phyloP scores from a whole-genome alignment of 148 eudicot species.

The Selenicereus undatus region DNA sequence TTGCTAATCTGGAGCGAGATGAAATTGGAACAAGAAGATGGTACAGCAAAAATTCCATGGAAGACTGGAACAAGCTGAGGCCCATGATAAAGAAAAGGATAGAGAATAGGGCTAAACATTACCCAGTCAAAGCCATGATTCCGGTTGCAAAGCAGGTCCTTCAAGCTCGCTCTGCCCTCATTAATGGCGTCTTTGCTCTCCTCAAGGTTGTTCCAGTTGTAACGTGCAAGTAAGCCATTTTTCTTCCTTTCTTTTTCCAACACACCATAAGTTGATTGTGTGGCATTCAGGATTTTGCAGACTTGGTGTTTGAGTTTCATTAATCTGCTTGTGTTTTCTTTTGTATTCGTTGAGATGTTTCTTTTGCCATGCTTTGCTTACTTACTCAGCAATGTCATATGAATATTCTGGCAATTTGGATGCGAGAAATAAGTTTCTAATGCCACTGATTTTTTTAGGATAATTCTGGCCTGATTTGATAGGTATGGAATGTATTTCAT shows the following conservation, averaged over 20 bases:
- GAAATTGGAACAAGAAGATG: constrained; percentile 19
- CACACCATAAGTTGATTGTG: neutral
- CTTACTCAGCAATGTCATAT: too few species aligned
- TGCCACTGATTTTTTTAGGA: too few species aligned
- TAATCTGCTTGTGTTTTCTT: neutral
- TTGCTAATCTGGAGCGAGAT: neutral
- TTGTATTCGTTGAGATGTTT: neutral
- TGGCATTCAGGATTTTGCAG: too few species aligned
- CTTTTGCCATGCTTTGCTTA: neutral
- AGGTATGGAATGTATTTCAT: too few species aligned
- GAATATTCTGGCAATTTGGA: too few species aligned
- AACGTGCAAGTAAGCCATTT: constrained; percentile 61
- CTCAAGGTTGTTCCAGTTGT: constrained; percentile 51
- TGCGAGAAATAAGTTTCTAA: too few species aligned
- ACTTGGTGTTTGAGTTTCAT: too few species aligned
- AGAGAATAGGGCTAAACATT: constrained; percentile 46
- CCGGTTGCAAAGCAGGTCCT: constrained; percentile 75
- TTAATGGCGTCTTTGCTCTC: constrained; percentile 65
- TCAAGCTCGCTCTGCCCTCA: constrained; percentile 41
- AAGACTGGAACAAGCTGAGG: constrained; percentile 58
- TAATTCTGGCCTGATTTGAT: too few species aligned
- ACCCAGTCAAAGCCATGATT: constrained; percentile 59
- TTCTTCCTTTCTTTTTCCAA: neutral
- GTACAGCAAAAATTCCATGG: constrained; percentile 22
- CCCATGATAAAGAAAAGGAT: constrained; percentile 84